Conservation (phyloP, 441 rosid species). For the Erysimum cheiri region DNA sequence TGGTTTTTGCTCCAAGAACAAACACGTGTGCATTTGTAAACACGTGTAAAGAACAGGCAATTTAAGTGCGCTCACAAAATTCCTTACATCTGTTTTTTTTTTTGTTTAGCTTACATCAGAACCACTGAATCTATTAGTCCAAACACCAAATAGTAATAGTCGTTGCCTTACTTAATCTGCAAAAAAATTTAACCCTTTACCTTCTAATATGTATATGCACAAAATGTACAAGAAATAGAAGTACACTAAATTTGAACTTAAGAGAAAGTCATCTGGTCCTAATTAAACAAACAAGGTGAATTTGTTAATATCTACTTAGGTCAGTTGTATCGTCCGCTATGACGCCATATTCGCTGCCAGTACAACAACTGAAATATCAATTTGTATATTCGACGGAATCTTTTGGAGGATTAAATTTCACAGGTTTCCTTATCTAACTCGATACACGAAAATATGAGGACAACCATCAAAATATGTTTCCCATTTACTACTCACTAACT, state of each 20-base stretch:
- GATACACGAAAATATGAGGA: slow-evolving; percentile 19
- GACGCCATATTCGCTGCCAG: not conserved
- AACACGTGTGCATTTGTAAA: slow-evolving; percentile 31
- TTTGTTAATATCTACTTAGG: not conserved
- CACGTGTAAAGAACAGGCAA: slow-evolving; percentile 16
- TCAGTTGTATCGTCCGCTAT: not conserved
- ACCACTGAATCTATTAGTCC: too few species aligned
- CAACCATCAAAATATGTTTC: slow-evolving; percentile 30
- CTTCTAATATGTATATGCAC: not conserved
- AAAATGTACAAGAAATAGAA: not conserved
- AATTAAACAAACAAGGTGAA: not conserved
- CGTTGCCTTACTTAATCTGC: too few species aligned
- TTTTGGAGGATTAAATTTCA: slow-evolving; percentile 19
- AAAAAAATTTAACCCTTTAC: too few species aligned
- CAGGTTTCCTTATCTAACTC: not conserved
- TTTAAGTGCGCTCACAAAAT: too few species aligned
- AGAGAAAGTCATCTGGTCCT: not conserved
- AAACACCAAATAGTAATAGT: too few species aligned
- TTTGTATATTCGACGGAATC: slow-evolving; percentile 27
- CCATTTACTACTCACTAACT: slow-evolving; percentile 38
- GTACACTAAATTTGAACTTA: not conserved
- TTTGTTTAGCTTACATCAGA: too few species aligned
- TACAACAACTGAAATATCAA: not conserved
- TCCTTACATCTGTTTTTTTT: too few species aligned
- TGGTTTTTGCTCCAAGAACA: slow-evolving; percentile 1